Evolutionary conservation across 768 basidiomycete species (phyloP).

Genomic region (Pulveroboletus ravenelii): DNA sequence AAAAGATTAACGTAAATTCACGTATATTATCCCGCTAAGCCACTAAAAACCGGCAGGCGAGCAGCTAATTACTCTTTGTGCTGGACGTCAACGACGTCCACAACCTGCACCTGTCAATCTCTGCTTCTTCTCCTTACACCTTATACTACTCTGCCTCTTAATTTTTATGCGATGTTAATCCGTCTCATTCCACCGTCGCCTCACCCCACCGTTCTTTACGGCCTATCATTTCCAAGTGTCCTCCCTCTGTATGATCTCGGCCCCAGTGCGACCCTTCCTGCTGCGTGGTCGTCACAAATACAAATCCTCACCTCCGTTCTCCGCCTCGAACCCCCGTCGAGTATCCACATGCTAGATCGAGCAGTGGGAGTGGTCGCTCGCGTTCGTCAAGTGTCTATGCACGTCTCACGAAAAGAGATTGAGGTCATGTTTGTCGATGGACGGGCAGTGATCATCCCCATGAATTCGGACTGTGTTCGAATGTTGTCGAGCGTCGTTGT

Average conservation of each 20-base stretch:
- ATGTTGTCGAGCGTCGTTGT: conserved; percentile 47
- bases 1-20: conserved; percentile 29
- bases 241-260: conserved; percentile 36
- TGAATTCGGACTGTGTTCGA: conserved; percentile 38
- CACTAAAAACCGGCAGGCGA: conserved; percentile 27
- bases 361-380: conserved; percentile 53
- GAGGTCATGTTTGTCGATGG: conserved; percentile 58
- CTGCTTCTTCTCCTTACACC: conserved; percentile 14
- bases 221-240: conserved; percentile 44
- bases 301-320: conserved; percentile 43
- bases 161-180: conserved; percentile 48
- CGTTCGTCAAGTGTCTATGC: conserved; percentile 57
- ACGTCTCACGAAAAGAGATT: conserved; percentile 45
- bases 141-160: conserved; percentile 24
- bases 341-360: conserved; percentile 56
- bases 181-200: conserved; percentile 43
- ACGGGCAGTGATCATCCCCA: conserved; percentile 43
- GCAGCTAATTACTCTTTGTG: conserved; percentile 16
- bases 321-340: conserved; percentile 48
- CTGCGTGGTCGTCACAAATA: conserved; percentile 53
- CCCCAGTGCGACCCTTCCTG: conserved; percentile 35
- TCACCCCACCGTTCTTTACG: conserved; percentile 56
- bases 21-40: conserved; percentile 16
- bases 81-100: conserved; percentile 29
- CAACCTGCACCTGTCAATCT: conserved; percentile 5